phyloP scores from a whole-genome alignment of 352 stramenopile genomes.

The Thalassiosira exigua region DNA sequence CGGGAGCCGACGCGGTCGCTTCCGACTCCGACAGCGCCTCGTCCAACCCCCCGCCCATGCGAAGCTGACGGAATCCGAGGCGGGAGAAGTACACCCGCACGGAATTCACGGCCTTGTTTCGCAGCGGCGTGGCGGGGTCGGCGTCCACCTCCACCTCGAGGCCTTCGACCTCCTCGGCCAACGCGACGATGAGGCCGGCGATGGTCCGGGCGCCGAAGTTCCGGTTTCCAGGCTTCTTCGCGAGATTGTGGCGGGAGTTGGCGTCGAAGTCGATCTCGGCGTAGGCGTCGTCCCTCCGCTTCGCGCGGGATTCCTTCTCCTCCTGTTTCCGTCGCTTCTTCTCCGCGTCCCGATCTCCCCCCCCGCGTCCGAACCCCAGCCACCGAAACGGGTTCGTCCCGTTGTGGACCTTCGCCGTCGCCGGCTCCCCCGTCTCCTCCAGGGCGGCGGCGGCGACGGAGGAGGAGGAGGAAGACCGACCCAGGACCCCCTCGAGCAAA shows the following conservation, averaged over 20 bases:
- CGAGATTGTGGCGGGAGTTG: background rate
- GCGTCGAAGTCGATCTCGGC: background rate
- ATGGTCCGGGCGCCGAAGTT: slow-evolving; percentile 67
- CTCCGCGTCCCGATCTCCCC: background rate
- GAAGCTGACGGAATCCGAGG: slow-evolving; percentile 72
- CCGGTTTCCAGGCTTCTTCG: slow-evolving; percentile 6
- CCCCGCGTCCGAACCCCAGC: background rate
- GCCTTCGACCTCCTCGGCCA: slow-evolving; percentile 76
- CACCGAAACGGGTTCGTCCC: slow-evolving; percentile 15
- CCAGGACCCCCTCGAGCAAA: slow-evolving; percentile 38
- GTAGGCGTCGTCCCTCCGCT: background rate
- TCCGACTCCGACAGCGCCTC: slow-evolving; percentile 21
- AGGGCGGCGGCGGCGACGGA: background rate
- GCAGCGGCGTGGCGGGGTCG: slow-evolving; percentile 58
- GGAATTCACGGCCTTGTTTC: slow-evolving; percentile 74
- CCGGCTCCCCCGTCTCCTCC: background rate
- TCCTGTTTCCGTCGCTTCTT: background rate
- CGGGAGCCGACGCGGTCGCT: background rate
- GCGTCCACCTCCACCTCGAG: slow-evolving; percentile 73
- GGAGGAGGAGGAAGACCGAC: too few species aligned
- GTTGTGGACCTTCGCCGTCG: slow-evolving; percentile 10
- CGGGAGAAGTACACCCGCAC: slow-evolving; percentile 80
- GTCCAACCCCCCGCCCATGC: slow-evolving; percentile 68
- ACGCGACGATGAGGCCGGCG: slow-evolving; percentile 73
- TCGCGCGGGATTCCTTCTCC: background rate